Percentiles rank a stretch among this genome's conserved stretches.
These are phyloP conservation scores for Boletus speciosus DNA, from an alignment of 768 basidiomycete genomes.

Conservation along the genomic window DNA sequence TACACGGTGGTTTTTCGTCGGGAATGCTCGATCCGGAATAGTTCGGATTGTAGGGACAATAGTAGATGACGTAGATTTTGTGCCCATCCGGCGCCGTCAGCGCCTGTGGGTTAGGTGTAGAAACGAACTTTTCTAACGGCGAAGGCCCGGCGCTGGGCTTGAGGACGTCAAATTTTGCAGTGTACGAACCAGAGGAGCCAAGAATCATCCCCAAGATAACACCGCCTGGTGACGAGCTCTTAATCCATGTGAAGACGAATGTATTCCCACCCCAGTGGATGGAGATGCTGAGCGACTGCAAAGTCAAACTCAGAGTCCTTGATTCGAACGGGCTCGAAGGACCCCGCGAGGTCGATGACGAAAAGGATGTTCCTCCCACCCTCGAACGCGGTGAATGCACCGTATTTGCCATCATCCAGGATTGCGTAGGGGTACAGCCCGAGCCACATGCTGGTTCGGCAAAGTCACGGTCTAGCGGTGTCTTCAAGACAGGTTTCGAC, in stretches of 20 bases:
- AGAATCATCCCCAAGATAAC: constrained; percentile 8
- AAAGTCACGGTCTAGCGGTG: constrained; percentile 19
- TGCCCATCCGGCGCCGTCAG: constrained; percentile 9
- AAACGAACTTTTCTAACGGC: constrained; percentile 5
- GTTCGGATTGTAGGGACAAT: constrained; percentile 57
- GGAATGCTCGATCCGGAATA: constrained; percentile 40
- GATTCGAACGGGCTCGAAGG: constrained; percentile 1
- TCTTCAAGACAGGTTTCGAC: constrained; percentile 25
- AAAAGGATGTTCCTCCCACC: constrained; percentile 33
- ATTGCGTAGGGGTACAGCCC: constrained; percentile 20
- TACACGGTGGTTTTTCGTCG: constrained; percentile 61
- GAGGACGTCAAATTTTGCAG: background rate
- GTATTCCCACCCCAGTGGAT: background rate
- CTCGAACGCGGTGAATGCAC: constrained; percentile 30
- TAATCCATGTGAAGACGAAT: constrained; percentile 12
- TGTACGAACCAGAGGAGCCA: constrained; percentile 9
- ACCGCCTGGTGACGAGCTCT: constrained; percentile 1
- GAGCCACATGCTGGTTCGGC: constrained; percentile 14
- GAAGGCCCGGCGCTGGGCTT: constrained; percentile 14
- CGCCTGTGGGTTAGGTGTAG: constrained; percentile 3
- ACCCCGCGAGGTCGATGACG: constrained; percentile 20
- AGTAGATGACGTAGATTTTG: constrained; percentile 53
- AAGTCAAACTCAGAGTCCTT: constrained; percentile 3
- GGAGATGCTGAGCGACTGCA: constrained; percentile 14
- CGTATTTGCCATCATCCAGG: constrained; percentile 20